Conservation (phyloP, 192 early-diverging fungal species). For the Backusella sp. region DNA sequence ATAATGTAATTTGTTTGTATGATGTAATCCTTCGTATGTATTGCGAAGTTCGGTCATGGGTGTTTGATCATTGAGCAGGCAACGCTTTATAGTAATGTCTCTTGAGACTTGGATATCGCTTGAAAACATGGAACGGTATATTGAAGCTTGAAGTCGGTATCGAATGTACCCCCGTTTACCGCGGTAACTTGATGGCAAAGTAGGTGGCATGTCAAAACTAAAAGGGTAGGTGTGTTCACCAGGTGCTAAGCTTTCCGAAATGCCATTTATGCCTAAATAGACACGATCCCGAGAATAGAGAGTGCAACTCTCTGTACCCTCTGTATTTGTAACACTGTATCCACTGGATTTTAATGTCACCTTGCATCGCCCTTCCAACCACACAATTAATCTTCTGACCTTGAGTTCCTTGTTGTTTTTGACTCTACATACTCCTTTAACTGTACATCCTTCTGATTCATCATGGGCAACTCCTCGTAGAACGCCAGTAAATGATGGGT, state of each 20-base stretch:
- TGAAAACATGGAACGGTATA: constrained; percentile 41
- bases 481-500: constrained; percentile 30
- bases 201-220: constrained; percentile 25
- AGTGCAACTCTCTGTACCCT: constrained; percentile 4
- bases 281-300: background rate
- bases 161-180: constrained; percentile 48
- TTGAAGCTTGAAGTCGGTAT: constrained; percentile 37
- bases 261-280: constrained; percentile 10
- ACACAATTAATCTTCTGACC: constrained; percentile 24
- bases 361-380: constrained; percentile 28
- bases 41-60: background rate
- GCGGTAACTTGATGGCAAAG: constrained; percentile 41
- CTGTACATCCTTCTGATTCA: constrained; percentile 32
- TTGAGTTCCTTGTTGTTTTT: constrained; percentile 16
- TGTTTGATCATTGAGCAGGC: constrained; percentile 29
- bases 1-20: constrained; percentile 21
- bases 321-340: background rate
- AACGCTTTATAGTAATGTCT: constrained; percentile 42
- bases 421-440: constrained; percentile 16
- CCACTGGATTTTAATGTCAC: constrained; percentile 16
- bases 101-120: constrained; percentile 35
- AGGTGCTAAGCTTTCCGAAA: constrained; percentile 2
- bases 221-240: constrained; percentile 26
- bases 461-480: constrained; percentile 25
- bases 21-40: constrained; percentile 10